phyloP scores from a whole-genome alignment of 2,329 filamentous ascomycete genomes.

The Diaporthe australafricana region DNA sequence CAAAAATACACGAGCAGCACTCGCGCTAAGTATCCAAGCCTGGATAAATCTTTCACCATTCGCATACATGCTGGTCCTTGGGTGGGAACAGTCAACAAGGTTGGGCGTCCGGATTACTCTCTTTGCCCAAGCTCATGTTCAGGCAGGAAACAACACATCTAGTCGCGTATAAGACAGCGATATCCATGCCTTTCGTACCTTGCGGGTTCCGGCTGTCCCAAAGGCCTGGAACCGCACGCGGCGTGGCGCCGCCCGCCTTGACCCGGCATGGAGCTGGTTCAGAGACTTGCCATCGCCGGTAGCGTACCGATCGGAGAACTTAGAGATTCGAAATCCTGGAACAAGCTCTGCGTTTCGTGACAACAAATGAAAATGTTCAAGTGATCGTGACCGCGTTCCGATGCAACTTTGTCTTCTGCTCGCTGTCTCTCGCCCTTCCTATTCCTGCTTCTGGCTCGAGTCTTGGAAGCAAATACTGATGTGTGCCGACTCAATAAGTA shows the following conservation, averaged over 20 bases:
- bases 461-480: background rate
- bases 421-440: background rate
- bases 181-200: background rate
- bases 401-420: background rate
- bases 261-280: background rate
- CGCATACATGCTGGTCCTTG: no score
- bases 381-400: background rate
- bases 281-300: background rate
- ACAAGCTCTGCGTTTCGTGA: background rate
- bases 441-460: no score
- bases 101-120: background rate
- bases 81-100: background rate
- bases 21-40: no score
- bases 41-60: no score
- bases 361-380: background rate
- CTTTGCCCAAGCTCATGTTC: no score
- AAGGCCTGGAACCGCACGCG: background rate
- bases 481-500: background rate
- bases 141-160: background rate
- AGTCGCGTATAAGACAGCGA: background rate
- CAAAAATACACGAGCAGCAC: no score
- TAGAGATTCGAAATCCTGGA: background rate
- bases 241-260: background rate
- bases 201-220: background rate
- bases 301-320: conserved; percentile 8